These are phyloP conservation scores for Pelargonium australe DNA, from an alignment of 441 rosid species.

Conservation along the genomic window DNA sequence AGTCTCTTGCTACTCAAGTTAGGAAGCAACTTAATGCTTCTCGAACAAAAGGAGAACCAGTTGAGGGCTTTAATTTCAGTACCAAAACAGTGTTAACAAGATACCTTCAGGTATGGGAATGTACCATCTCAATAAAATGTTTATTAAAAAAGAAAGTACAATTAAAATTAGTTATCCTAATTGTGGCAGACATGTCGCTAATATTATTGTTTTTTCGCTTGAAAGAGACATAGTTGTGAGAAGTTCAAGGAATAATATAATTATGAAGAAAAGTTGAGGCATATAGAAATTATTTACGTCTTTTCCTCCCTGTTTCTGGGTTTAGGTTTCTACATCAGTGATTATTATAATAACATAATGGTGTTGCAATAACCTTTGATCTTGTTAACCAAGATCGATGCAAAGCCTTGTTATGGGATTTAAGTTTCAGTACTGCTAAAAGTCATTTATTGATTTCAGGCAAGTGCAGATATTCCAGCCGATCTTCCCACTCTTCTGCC, in stretches of 20 bases:
- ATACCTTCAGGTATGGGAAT: slow-evolving; percentile 56
- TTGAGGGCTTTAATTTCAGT: slow-evolving; percentile 79
- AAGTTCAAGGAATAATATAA: not conserved
- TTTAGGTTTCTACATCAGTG: not conserved
- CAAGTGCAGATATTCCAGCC: slow-evolving; percentile 47
- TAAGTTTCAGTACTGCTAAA: slow-evolving; percentile 3
- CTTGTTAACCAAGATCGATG: too few species aligned
- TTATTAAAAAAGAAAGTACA: not conserved
- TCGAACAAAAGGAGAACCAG: slow-evolving; percentile 53
- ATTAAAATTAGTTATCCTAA: not conserved
- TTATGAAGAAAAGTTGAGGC: not conserved
- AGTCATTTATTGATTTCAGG: slow-evolving; percentile 32
- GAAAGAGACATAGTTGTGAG: not conserved
- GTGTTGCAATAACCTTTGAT: not conserved
- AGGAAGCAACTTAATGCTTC: slow-evolving; percentile 76
- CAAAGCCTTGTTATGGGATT: too few species aligned
- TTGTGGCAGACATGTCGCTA: not conserved
- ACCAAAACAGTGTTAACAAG: slow-evolving; percentile 59
- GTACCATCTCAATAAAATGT: not conserved
- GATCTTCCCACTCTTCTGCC: slow-evolving; percentile 48
- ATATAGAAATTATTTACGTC: not conserved
- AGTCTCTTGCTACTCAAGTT: slow-evolving; percentile 83
- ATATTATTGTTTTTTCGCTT: not conserved
- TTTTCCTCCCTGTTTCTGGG: too few species aligned
- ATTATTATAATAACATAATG: not conserved